Percentiles rank a stretch among this genome's conserved stretches.
phyloP scores from a whole-genome alignment of 2,329 filamentous ascomycete genomes.

The Penicillium thymicola region DNA sequence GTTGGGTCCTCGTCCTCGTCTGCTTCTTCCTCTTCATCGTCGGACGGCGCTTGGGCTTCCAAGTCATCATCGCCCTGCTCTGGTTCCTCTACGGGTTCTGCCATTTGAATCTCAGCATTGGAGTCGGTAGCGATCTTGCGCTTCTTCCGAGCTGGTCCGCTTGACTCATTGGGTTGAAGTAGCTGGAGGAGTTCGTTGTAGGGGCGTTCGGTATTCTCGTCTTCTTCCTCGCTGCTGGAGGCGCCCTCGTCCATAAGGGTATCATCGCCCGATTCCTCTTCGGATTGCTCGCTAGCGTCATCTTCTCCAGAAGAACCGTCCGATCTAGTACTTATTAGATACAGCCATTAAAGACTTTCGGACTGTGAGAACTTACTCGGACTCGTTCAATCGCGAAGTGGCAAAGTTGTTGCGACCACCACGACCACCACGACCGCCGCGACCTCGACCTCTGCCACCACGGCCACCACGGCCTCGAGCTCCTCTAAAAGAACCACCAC shows the following conservation, averaged over 20 bases:
- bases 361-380: conserved; percentile 32
- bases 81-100: conserved; percentile 21
- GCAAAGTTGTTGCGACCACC: conserved; percentile 25
- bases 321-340: conserved; percentile 25
- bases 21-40: conserved; percentile 40
- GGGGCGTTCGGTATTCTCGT: conserved; percentile 40
- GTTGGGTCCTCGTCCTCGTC: conserved; percentile 42
- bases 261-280: conserved; percentile 45
- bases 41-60: conserved; percentile 50
- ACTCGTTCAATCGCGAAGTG: conserved; percentile 39
- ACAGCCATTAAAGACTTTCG: background rate
- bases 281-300: conserved; percentile 42
- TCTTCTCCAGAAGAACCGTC: conserved; percentile 29
- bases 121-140: conserved; percentile 48
- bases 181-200: conserved; percentile 59
- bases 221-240: conserved; percentile 46
- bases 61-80: conserved; percentile 40
- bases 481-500: conserved; percentile 24
- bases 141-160: conserved; percentile 50
- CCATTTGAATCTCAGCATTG: conserved; percentile 23
- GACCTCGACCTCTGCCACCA: conserved; percentile 63
- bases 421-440: background rate
- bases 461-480: conserved; percentile 57
- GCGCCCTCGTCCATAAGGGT: conserved; percentile 26
- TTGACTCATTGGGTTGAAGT: conserved; percentile 45